Base-by-base conservation (phyloP, 768 basidiomycete species). In the Candolleomyces efflorescens region DNA sequence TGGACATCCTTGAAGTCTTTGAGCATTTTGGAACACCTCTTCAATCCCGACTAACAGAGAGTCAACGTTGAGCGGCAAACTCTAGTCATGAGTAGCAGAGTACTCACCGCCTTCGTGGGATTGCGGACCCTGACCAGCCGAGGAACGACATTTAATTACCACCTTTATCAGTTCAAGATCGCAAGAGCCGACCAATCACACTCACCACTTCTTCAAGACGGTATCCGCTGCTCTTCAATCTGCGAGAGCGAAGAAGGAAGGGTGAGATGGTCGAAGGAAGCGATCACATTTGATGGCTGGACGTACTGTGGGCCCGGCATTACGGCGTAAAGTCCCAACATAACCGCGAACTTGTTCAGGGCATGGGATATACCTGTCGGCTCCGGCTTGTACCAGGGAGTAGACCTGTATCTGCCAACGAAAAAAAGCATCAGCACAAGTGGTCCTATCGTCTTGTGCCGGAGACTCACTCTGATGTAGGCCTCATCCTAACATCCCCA, bases 381-480 rank as follows among this genome's bases (percentile, higher is more conserved):
- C 55, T 72, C 64, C 0, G 77, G 74, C 60, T 74, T 78, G 61
- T 82, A 82, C 79, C 80, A 81, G 18, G 80, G 80, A 48, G 65
- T 66, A 3, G 71, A 65, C 32, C 23, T 61, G 20, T 27, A 78
- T 75, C 66, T 72, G 0, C 55, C 69, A 3, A 77, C 76, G 59
- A 5, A 11, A 71, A 57, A 50, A n/a, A n/a, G n/a, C n/a, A 5
- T 32, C 11, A 32, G 32, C 11, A 11, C 46, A n/a, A n/a, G n/a
- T n/a, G n/a, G n/a, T n/a, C n/a, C n/a, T n/a, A n/a, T n/a, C n/a
- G n/a, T n/a, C n/a, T n/a, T n/a, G n/a, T n/a, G n/a, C n/a, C n/a
- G n/a, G 3, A 20, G 18, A 24, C 46, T 48, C 24, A 48, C 46
- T 20, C 46, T 32, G 32, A 32, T 13, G 23, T 24, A 18, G 71